These are phyloP conservation scores for Patellifolia procumbens DNA, from an alignment of 179 eudicot genomes.

Conservation along the genomic window DNA sequence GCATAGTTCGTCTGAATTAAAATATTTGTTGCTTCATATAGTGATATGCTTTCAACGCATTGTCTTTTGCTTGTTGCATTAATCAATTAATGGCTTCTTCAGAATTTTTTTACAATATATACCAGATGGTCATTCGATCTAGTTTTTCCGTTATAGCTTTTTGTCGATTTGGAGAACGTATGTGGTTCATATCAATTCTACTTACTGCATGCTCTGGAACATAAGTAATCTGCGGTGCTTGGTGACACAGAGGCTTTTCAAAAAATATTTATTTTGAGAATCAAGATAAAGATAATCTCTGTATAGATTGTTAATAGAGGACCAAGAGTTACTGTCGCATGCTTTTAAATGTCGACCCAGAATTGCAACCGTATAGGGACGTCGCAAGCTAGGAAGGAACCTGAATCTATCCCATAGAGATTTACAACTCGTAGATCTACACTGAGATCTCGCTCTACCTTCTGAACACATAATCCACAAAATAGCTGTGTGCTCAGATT, in stretches of 20 bases:
- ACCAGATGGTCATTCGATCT: not conserved
- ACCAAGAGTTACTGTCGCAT: not conserved
- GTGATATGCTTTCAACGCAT: not conserved
- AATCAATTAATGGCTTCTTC: not conserved
- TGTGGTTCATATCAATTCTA: not conserved
- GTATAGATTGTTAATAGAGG: not conserved
- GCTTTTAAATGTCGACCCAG: not conserved
- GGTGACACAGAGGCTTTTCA: not conserved
- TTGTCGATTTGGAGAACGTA: not conserved
- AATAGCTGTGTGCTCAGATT: not conserved
- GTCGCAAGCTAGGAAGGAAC: not conserved
- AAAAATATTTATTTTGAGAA: not conserved
- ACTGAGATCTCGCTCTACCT: not conserved
- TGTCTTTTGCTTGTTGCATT: not conserved
- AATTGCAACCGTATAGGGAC: not conserved
- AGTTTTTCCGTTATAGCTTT: not conserved
- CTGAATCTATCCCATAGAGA: not conserved
- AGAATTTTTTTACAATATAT: not conserved
- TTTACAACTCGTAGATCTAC: not conserved
- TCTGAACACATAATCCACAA: not conserved
- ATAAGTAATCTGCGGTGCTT: not conserved
- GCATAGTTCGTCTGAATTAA: not conserved
- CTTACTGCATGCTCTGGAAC: not conserved
- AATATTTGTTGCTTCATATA: not conserved
- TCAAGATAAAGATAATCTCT: not conserved